phyloP scores from a whole-genome alignment of 108 stramenopile genomes.

The Nitzschia sp. region DNA sequence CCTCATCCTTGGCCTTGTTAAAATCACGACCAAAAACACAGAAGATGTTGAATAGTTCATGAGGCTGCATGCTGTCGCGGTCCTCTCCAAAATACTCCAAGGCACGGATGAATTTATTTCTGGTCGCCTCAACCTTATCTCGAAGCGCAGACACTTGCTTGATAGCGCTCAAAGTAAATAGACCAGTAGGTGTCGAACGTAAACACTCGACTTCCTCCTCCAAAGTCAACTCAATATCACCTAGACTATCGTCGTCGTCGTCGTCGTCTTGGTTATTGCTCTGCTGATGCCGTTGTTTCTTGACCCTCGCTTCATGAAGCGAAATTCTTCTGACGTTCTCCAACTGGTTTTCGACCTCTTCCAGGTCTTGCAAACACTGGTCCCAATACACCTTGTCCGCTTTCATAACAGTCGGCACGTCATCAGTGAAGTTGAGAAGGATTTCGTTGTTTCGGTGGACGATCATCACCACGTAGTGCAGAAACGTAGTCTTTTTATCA shows the following conservation, averaged over 20 bases:
- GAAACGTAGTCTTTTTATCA: conserved; percentile 96
- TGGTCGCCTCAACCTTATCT: conserved; percentile 78
- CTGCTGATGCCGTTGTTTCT: conserved; percentile 11
- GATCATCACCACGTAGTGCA: conserved; percentile 91
- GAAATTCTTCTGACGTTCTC: conserved; percentile 79
- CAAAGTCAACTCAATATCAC: conserved; percentile 58
- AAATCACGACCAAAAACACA: conserved; percentile 75
- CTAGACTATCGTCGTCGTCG: conserved; percentile 68
- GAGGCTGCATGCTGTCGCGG: conserved; percentile 61
- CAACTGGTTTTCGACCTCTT: conserved; percentile 82
- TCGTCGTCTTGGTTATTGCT: conserved; percentile 52
- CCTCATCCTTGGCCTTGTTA: conserved; percentile 74
- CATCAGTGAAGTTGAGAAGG: conserved; percentile 76
- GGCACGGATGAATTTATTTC: conserved; percentile 55
- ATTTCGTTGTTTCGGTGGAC: conserved; percentile 83
- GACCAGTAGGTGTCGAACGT: conserved; percentile 68
- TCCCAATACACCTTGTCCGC: conserved; percentile 87
- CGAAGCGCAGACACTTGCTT: conserved; percentile 83
- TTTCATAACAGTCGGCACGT: conserved; percentile 74
- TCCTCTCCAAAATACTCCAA: conserved; percentile 85
- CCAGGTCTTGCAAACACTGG: conserved; percentile 74
- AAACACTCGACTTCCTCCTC: conserved; percentile 81
- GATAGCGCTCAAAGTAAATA: conserved; percentile 84
- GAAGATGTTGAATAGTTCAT: conserved; percentile 86
- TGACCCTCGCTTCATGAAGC: conserved; percentile 56